Evolutionary conservation across 2,329 filamentous ascomycete genomes (phyloP), one percentile per base, ranked within the genome.

Genomic region (Pseudogymnoascus sp.): DNA sequence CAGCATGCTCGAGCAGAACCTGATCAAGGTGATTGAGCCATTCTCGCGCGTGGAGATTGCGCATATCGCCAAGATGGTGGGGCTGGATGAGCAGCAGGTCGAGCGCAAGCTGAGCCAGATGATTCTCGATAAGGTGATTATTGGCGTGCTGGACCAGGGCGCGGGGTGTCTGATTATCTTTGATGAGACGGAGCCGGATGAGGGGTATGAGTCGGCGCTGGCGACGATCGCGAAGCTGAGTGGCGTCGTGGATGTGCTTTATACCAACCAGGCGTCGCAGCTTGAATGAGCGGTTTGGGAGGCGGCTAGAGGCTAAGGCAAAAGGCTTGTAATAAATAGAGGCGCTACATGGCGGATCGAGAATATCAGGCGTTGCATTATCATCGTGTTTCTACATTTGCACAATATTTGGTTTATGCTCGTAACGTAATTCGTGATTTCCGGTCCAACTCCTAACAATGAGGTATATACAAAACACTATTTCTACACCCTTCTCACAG

Each of bases 11-110:
- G 94, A 99, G 81, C 94, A 99, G 83, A 99, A 99, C 76, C 84
- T 99, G 41, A 95, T 97, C 83, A 97, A 99, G 81, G 94, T 99
- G 65, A 99, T 99, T 73, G 94, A 99, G 81, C 94, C 94, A 21
- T 99, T 97, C 79, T 96, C 90, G 71, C 86, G 92, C 65, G 94
- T 99, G 60, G 94, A 99, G 78, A 96, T 99, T 70, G 89, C 88
- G 69, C 94, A 99, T 74, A 91, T 99, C 70, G 93, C 94, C 68
- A 92, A 94, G 80, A 96, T 97, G 88, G 94, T 99, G 60, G 92
- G 93, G 39, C 82, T 99, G 65, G 94, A 97, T 74, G 96, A 90
- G 26, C 88, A 91, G 75, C 93, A 97, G 79, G 94, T 99, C 63
- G 95, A 99, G 84, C 86, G 92, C 70, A 99, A 99, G 82, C 82